Base-by-base conservation (phyloP, 2,329 filamentous ascomycete species). In the Zasmidium cellare region DNA sequence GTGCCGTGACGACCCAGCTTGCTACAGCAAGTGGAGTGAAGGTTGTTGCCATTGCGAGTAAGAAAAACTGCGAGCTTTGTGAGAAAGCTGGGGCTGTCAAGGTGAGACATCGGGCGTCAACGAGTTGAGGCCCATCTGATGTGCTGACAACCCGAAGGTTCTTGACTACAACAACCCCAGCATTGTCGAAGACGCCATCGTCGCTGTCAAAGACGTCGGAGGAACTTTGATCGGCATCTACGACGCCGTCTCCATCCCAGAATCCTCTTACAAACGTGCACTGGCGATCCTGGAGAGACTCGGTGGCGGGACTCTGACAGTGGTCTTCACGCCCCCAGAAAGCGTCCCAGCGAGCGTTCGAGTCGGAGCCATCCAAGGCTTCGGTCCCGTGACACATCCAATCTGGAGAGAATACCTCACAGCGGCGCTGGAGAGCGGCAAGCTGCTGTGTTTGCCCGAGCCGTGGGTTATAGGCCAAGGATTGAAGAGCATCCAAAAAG, bases 391-490 rank as follows among this genome's bases (percentile, higher is more conserved):
- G n/a, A 50, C 46, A 14, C 24, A 45, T 20, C 45, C 51, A 12
- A 23, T 63, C 16, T 63, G 51, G 49, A 46, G 48, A 20, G 23
- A 51, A 31, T 63, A 49, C 18, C 24, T 63, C 20, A 51, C 51
- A 38, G 31, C 28, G 38, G 74, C 71, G 0, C 56, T 76, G 47
- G 65, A 51, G 3, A 56, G 62, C 9, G 67, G 66, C 3, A 54
- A 35, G 28, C 71, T 66, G 55, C 38, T 65, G 28, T 53, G 63
- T 23, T 20, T 24, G 18, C 76, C 76, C 12, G 65, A 69, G 51
- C 65, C 74, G 3, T 46, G 70, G 31, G 64, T 77, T 11, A 62
- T 76, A 19, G 72, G 72, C 1, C 68, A 71, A 51, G 75, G 74
- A 9, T 50, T 70, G 25, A 64, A 67, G 58, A 46, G 22, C 25